Evolutionary conservation across 768 basidiomycete species (phyloP).

Genomic region (Leucocoprinus birnbaumii): DNA sequence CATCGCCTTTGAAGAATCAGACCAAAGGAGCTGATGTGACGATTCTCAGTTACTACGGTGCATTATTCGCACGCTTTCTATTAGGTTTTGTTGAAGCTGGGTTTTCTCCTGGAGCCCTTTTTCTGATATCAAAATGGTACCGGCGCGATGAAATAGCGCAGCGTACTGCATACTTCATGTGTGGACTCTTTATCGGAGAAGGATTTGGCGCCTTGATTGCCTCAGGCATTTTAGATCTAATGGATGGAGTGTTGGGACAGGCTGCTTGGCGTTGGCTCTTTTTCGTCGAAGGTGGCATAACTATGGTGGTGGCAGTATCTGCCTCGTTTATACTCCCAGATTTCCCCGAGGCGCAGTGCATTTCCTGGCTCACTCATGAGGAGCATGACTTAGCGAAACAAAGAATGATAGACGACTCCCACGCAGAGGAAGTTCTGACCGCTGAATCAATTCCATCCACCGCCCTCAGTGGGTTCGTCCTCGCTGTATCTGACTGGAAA

Average conservation of each 20-base stretch:
- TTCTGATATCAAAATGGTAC: conserved; percentile 71
- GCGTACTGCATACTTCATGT: conserved; percentile 64
- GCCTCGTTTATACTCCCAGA: conserved; percentile 71
- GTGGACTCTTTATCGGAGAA: conserved; percentile 75
- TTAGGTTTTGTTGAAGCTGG: conserved; percentile 72
- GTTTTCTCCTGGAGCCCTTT: conserved; percentile 69
- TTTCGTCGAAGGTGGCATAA: conserved; percentile 59
- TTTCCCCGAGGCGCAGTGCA: conserved; percentile 52
- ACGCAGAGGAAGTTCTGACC: background rate
- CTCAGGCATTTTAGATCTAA: conserved; percentile 68
- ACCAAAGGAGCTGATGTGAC: background rate
- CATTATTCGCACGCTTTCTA: conserved; percentile 67
- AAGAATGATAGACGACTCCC: conserved; percentile 62
- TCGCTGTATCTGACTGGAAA: conserved; percentile 69
- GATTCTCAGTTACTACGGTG: conserved; percentile 56
- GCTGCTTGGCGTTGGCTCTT: conserved; percentile 82
- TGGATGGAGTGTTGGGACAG: conserved; percentile 67
- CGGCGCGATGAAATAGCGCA: conserved; percentile 66
- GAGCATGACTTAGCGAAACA: conserved; percentile 57
- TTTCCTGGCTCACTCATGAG: conserved; percentile 50
- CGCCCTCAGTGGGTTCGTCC: conserved; percentile 37
- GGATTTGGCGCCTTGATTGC: conserved; percentile 81
- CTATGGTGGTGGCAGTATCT: conserved; percentile 42
- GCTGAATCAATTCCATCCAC: conserved; percentile 9
- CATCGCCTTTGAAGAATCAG: background rate